Base-by-base conservation (phyloP, 139 green algal species). In the Eudorina sp. region DNA sequence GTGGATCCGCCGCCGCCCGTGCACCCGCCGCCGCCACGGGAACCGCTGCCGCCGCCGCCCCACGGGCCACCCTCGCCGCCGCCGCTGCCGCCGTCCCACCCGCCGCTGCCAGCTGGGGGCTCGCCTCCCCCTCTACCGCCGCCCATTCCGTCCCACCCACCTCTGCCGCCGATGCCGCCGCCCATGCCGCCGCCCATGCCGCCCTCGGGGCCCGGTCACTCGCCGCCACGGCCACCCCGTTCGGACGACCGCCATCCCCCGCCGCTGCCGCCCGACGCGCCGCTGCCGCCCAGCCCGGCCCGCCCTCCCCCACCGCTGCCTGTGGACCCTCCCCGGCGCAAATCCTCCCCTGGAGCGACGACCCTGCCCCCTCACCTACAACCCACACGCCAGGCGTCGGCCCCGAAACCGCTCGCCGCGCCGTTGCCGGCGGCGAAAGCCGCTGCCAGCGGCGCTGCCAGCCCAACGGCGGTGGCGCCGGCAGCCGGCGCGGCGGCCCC, bases 111-210 rank as follows among this genome's bases (percentile, higher is more conserved):
- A n/a, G 40, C n/a, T 53, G 77, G 53, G 53, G 36, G 53, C 77
- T 55, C 77, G 16, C 77, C 77, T 38, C 53, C 77, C 38, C 53
- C 77, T 11, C 36, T 38, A n/a, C 76, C 76, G 53, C 18, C 76
- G 34, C 74, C 46, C 64, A 21, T 51, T n/a, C 68, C 68, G 29
- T 31, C 48, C 8, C 48, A 60, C 9, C 53, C 55, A 2, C 18
- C 78, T 55, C 55, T 38, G 60, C 80, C 79, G 58, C 79, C 79
- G 27, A 13, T 55, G 58, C 60, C 58, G 60, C 80, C 80, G n/a
- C 80, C 80, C 4, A 18, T 58, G 60, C 80, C 80, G 27, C 77
- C 77, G 8, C 19, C n/a, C n/a, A n/a, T 55, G 36, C 53, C 77
- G 38, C 48, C 75, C 0, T 51, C 45, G 27, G 18, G 19, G 31